Percentiles rank a stretch among this genome's conserved stretches.
These are phyloP conservation scores for Scolecobasidium constrictum DNA, from an alignment of 2,329 filamentous ascomycete species.

Conservation along the genomic window DNA sequence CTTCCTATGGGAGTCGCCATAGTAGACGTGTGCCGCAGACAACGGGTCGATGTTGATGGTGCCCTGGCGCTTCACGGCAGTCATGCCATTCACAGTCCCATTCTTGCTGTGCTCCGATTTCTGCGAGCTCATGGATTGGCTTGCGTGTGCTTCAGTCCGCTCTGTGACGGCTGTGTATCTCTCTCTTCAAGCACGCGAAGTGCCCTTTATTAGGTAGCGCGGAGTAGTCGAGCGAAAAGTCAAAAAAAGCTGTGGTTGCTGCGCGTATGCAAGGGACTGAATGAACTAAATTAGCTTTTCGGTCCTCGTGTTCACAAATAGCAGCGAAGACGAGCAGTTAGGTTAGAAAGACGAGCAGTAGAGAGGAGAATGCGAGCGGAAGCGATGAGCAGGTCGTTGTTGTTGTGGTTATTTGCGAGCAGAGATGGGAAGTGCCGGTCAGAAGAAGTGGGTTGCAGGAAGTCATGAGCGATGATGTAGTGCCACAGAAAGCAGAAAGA, in stretches of 20 bases:
- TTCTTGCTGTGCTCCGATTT: too few relatives aligned
- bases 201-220: neutral
- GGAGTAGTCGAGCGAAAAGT: neutral
- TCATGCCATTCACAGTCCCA: neutral
- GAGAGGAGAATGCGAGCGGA: neutral
- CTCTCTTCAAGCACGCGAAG: too few relatives aligned
- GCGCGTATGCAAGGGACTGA: too few relatives aligned
- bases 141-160: too few relatives aligned
- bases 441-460: too few relatives aligned
- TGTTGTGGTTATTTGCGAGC: too few relatives aligned
- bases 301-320: too few relatives aligned
- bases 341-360: neutral
- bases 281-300: too few relatives aligned
- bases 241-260: too few relatives aligned
- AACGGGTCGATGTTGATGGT: conserved; percentile 39
- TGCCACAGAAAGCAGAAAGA: neutral
- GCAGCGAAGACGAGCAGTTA: neutral
- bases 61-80: neutral
- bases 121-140: neutral
- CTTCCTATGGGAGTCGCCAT: conserved; percentile 41
- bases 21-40: conserved; percentile 48
- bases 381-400: too few relatives aligned
- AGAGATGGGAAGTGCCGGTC: too few relatives aligned
- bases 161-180: too few relatives aligned
- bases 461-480: neutral